phyloP scores from a whole-genome alignment of 208 protist genomes.

The Leptomonas pyrrhocoris region DNA sequence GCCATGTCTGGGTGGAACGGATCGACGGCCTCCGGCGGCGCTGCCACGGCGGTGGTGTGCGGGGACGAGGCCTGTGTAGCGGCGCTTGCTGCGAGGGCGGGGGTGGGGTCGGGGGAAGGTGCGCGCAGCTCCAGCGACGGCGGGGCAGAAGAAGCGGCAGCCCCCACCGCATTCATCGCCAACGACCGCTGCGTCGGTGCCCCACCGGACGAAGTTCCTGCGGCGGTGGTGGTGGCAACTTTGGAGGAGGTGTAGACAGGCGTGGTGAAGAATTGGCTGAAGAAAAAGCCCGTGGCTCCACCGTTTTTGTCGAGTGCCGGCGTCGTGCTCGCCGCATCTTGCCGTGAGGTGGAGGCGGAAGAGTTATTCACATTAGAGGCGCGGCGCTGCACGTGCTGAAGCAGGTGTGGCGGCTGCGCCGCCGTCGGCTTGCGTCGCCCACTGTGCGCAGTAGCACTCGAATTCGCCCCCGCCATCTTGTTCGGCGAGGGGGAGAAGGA shows the following conservation, averaged over 20 bases:
- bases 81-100: background rate
- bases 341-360: constrained; percentile 5
- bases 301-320: background rate
- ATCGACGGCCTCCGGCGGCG: background rate
- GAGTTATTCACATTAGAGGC: constrained; percentile 10
- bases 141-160: background rate
- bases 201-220: background rate
- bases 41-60: background rate
- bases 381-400: constrained; percentile 15
- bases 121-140: background rate
- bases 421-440: background rate
- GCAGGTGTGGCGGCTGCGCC: constrained; percentile 5
- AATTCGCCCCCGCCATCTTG: background rate
- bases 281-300: constrained; percentile 15
- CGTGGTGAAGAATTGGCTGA: constrained; percentile 18
- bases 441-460: background rate
- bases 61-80: background rate
- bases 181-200: background rate
- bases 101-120: background rate
- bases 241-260: background rate
- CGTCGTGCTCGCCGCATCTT: background rate
- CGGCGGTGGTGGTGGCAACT: background rate
- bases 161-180: background rate
- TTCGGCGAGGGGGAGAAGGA: constrained; percentile 2
- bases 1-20: constrained; percentile 33